phyloP scores from a whole-genome alignment of 805 yeast species.

The Saccharomycopsis fibuligera region DNA sequence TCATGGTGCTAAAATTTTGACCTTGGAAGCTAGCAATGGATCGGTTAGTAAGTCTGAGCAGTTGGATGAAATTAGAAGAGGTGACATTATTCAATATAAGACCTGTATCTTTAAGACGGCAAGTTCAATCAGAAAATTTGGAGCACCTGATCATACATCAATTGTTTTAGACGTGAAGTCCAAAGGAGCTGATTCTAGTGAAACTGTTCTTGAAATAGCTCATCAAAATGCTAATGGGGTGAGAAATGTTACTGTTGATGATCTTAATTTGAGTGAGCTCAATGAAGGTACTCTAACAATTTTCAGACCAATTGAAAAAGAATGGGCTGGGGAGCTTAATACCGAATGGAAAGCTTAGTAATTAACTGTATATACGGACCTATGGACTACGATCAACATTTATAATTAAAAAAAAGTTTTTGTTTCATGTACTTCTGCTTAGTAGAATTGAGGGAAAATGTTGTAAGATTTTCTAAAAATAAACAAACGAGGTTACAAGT shows the following conservation, averaged over 20 bases:
- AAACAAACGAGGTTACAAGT: too few species aligned
- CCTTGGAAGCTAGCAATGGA: constrained; percentile 20
- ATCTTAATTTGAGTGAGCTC: constrained; percentile 33
- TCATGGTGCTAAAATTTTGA: constrained; percentile 38
- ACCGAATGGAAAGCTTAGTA: background rate
- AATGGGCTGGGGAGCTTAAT: constrained; percentile 35
- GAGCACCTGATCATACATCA: constrained; percentile 50
- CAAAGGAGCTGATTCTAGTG: too few species aligned
- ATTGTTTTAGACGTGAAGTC: constrained; percentile 23
- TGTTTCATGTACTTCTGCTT: too few species aligned
- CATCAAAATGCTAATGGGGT: constrained; percentile 47
- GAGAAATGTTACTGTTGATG: constrained; percentile 35
- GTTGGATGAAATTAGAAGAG: constrained; percentile 41
- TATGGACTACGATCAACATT: too few species aligned
- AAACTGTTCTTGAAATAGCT: constrained; percentile 29
- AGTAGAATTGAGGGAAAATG: too few species aligned
- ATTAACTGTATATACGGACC: background rate
- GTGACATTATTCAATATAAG: constrained; percentile 50
- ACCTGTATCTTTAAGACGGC: constrained; percentile 35
- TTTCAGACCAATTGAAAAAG: constrained; percentile 42
- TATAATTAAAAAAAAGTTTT: too few species aligned
- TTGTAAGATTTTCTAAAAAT: too few species aligned
- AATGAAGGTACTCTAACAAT: constrained; percentile 38
- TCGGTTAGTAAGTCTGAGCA: constrained; percentile 23
- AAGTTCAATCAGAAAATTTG: constrained; percentile 33